Evolutionary conservation across 148 eudicot species (phyloP).

Genomic region (Chenopodium quinoa): DNA sequence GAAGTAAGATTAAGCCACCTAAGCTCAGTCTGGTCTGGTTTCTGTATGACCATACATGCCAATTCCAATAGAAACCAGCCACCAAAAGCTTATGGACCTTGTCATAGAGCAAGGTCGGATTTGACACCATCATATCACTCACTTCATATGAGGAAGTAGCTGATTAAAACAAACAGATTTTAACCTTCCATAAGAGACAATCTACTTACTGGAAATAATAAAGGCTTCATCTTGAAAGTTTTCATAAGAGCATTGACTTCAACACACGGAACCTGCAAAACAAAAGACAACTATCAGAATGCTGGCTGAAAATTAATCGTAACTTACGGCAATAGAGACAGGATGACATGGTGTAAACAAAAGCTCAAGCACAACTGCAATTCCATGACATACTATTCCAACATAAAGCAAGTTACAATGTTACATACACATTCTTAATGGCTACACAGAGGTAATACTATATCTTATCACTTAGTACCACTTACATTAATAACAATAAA

Average conservation of each 20-base stretch:
- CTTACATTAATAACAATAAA: not conserved
- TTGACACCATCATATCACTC: not conserved
- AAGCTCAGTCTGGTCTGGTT: not conserved
- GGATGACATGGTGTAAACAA: not conserved
- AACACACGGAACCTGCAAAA: constrained; percentile 82
- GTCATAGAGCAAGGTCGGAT: not conserved
- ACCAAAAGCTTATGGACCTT: not conserved
- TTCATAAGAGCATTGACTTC: constrained; percentile 95
- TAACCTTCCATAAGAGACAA: not conserved
- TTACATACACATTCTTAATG: not conserved
- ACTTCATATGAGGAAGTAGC: not conserved
- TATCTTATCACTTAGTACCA: not conserved
- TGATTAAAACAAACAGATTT: constrained; percentile 7
- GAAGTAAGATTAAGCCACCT: not conserved
- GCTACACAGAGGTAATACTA: not conserved
- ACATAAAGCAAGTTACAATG: not conserved
- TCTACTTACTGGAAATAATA: constrained; percentile 71
- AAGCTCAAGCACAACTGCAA: not conserved
- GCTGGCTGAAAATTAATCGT: not conserved
- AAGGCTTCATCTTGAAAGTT: constrained; percentile 95
- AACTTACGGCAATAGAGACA: not conserved
- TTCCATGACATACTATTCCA: not conserved
- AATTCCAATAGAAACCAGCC: not conserved
- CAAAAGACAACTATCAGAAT: constrained; percentile 12
- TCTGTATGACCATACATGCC: not conserved